These are phyloP conservation scores for Trichoderma atroviride DNA, from an alignment of 2,329 filamentous ascomycete species.

Conservation along the genomic window DNA sequence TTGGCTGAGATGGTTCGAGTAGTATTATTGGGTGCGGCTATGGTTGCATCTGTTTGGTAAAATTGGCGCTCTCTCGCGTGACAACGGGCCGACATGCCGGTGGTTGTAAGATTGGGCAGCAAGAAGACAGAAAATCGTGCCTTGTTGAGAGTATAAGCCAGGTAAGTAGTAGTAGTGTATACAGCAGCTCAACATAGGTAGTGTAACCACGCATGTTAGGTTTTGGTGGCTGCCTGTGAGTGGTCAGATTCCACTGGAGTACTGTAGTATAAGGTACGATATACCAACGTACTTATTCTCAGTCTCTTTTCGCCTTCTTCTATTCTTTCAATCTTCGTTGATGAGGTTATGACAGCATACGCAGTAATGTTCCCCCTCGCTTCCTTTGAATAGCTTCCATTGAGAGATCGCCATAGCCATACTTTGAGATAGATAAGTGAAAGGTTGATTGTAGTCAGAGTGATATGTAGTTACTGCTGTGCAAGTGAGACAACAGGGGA, in stretches of 20 bases:
- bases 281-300: background rate
- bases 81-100: conserved; percentile 10
- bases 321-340: background rate
- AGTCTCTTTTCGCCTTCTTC: background rate
- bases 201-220: background rate
- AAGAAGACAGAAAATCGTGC: background rate
- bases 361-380: conserved; percentile 5
- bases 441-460: background rate
- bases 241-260: background rate
- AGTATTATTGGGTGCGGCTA: background rate
- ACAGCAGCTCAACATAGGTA: background rate
- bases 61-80: conserved; percentile 1
- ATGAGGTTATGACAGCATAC: background rate
- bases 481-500: conserved; percentile 8
- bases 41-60: background rate
- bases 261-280: background rate
- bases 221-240: background rate
- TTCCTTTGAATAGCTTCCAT: background rate
- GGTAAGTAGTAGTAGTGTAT: background rate
- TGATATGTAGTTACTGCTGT: background rate
- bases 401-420: background rate
- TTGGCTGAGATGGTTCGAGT: background rate
- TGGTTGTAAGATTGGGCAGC: conserved; percentile 13
- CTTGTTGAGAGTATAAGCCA: background rate
- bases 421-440: background rate